Conservation (phyloP, 179 eudicot genomes). For the Corrigiola litoralis region DNA sequence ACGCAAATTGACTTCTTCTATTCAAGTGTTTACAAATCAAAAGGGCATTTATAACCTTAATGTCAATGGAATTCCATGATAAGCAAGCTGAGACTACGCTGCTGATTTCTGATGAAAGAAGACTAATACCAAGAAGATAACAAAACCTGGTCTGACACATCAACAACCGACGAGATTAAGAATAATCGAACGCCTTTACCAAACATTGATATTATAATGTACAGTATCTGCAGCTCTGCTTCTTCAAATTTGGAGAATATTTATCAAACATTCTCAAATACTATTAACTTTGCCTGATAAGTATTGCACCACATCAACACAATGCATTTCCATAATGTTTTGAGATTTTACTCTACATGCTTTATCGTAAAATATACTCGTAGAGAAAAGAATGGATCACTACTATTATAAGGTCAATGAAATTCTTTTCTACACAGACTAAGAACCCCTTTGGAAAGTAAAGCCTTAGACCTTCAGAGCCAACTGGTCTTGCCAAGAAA, state of each 20-base stretch:
- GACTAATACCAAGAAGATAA: too few species aligned
- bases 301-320: background rate
- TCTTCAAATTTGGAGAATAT: background rate
- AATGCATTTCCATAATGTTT: background rate
- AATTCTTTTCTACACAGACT: slow-evolving; percentile 20
- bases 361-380: background rate
- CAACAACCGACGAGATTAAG: too few species aligned
- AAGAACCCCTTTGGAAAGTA: background rate
- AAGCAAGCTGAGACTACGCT: too few species aligned
- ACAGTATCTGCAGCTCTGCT: too few species aligned
- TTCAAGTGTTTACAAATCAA: too few species aligned
- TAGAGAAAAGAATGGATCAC: slow-evolving; percentile 22
- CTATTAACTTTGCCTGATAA: background rate
- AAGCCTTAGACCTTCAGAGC: slow-evolving; percentile 30
- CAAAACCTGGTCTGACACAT: too few species aligned
- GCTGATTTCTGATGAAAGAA: too few species aligned
- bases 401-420: slow-evolving; percentile 20
- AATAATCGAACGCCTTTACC: too few species aligned
- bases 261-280: background rate
- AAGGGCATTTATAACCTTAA: too few species aligned
- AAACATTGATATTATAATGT: too few species aligned
- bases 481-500: slow-evolving; percentile 37
- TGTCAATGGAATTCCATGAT: too few species aligned
- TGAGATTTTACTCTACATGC: slow-evolving; percentile 10
- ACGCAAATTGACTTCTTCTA: too few species aligned